Base-by-base conservation (phyloP, 2,329 filamentous ascomycete species). In the Colletotrichum phormii region DNA sequence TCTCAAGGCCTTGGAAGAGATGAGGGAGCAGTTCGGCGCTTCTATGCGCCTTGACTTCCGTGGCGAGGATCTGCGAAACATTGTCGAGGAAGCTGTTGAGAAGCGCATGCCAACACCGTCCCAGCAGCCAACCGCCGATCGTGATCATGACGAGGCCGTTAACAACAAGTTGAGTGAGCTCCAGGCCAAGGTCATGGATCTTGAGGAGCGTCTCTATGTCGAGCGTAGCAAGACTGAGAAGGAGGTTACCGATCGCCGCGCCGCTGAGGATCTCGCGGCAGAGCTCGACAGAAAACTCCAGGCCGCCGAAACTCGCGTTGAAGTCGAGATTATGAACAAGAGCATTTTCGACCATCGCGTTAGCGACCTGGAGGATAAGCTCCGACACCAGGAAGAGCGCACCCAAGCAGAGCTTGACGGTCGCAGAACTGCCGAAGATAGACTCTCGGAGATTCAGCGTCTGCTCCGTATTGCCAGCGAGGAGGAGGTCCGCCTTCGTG, bases 371-470 rank as follows among this genome's bases (percentile, higher is more conserved):
- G 93, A 95, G 79, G 91, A 90, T 58, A 91, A 91, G 79, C 85
- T 94, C 58, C 88, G 88, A 72, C 82, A 88, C 11, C 89, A 92
- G 46, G 91, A 94, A 75, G 86, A 87, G 46, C 88, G 88, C 68
- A 88, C 88, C 1, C 92, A 95, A 74, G 83, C 89, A 64, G 92
- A 95, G 77, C 83, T 92, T 72, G 85, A 87, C 57, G 83, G 84
- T 60, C 90, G 93, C 71, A 89, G 92, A 66, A 87, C 90, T 42
- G 91, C 92, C 1, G 93, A 95, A 79, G 93, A 95, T 78, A 89
- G 90, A 73, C 84, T 94, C 15, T 89, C 91, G 5, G 93, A 95
- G 78, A 87, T 91, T n/a, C 92, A 95, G 81, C 88, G 91, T 67
- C 87, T 92, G 26, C 86, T 95, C 31, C 89, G 90, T 71, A 88